Conservation (phyloP, 371 early-diverging fungal species). For the Saksenaea oblongispora region DNA sequence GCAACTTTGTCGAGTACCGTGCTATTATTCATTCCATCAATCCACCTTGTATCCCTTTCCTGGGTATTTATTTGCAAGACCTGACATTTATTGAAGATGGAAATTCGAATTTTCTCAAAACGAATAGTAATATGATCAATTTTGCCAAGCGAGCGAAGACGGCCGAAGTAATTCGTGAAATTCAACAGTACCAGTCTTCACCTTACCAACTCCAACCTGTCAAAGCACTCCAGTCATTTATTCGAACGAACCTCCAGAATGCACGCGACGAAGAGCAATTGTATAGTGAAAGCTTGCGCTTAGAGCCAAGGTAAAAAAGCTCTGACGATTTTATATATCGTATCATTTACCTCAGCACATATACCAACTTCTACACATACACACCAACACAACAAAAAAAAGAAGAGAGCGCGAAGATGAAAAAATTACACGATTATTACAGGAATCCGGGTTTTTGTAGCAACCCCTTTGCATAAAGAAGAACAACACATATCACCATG, state of each 20-base stretch:
- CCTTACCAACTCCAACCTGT: constrained; percentile 79
- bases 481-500: too few relatives aligned
- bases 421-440: constrained; percentile 72
- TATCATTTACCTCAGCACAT: background rate
- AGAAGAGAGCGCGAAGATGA: constrained; percentile 76
- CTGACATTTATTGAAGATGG: constrained; percentile 94
- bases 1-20: constrained; percentile 85
- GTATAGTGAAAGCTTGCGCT: constrained; percentile 73
- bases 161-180: constrained; percentile 86
- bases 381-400: background rate
- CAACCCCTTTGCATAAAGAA: too few relatives aligned
- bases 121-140: constrained; percentile 72
- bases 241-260: constrained; percentile 56
- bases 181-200: constrained; percentile 84
- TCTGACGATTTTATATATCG: background rate
- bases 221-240: constrained; percentile 81
- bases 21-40: constrained; percentile 78
- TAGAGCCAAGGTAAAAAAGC: constrained; percentile 73
- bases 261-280: constrained; percentile 55
- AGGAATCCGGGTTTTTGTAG: constrained; percentile 79
- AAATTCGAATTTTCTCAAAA: constrained; percentile 62
- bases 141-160: constrained; percentile 88
- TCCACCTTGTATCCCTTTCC: constrained; percentile 92
- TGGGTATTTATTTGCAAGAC: constrained; percentile 88
- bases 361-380: background rate